Conservation (phyloP, 2,329 filamentous ascomycete species). For the Aspergillus costaricaensis region DNA sequence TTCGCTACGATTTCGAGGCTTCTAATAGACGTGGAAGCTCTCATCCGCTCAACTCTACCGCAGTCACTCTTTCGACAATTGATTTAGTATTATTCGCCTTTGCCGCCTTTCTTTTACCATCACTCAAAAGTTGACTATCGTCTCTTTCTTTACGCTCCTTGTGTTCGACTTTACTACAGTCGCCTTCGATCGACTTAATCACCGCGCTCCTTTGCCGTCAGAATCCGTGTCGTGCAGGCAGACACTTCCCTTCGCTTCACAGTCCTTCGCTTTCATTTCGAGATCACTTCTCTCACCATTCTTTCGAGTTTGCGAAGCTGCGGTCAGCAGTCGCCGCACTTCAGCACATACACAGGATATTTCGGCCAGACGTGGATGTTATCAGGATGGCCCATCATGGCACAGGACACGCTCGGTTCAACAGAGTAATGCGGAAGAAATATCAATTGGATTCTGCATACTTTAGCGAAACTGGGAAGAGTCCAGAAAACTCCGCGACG, state of each 20-base stretch:
- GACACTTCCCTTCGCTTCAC: constrained; percentile 8
- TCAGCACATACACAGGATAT: not conserved
- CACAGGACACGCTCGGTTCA: constrained; percentile 16
- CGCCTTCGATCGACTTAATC: not conserved
- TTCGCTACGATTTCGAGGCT: constrained; percentile 1
- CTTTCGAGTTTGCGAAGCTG: not conserved
- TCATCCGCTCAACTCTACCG: not conserved
- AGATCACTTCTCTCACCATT: not conserved
- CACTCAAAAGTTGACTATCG: not conserved
- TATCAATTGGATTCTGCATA: constrained; percentile 6
- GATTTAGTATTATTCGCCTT: constrained; percentile 6
- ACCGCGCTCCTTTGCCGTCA: constrained; percentile 7
- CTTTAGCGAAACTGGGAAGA: not conserved
- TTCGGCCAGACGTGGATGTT: not conserved
- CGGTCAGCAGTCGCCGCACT: not conserved
- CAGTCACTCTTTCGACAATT: constrained; percentile 14
- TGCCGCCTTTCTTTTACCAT: not conserved
- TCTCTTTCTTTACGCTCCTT: constrained; percentile 13
- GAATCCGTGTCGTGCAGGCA: constrained; percentile 18
- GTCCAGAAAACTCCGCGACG: not conserved
- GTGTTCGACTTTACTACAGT: not conserved
- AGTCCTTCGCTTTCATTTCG: not conserved
- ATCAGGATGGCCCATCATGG: constrained; percentile 25
- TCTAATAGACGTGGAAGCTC: not conserved
- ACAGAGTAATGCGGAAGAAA: constrained; percentile 16